These are phyloP conservation scores for Globisporangium camurandrum DNA, from an alignment of 352 stramenopile species.

Conservation along the genomic window DNA sequence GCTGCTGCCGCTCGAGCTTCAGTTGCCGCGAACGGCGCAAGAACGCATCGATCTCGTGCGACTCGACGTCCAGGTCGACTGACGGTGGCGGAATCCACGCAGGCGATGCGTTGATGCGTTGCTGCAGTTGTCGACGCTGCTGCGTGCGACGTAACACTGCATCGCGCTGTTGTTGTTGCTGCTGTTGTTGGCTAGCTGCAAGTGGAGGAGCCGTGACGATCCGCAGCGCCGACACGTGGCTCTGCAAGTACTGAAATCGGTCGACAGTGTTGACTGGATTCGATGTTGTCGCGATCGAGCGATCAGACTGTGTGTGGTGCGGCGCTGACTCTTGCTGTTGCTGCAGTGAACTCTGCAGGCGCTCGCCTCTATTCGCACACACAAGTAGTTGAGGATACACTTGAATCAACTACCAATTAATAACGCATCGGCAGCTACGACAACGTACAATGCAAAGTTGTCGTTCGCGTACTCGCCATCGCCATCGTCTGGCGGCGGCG, in stretches of 20 bases:
- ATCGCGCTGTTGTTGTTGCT: not conserved
- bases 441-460: conserved; percentile 18
- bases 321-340: not conserved
- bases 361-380: not conserved
- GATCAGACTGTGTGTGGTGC: too few species aligned
- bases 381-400: not conserved
- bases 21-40: conserved; percentile 32
- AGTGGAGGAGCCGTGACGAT: conserved; percentile 13
- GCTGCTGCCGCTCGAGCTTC: conserved; percentile 21
- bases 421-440: not conserved
- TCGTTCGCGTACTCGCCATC: conserved; percentile 24
- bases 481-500: conserved; percentile 40
- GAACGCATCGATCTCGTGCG: conserved; percentile 51
- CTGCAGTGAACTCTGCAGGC: not conserved
- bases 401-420: too few species aligned
- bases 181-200: not conserved
- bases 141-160: not conserved
- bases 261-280: too few species aligned
- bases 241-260: conserved; percentile 32
- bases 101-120: conserved; percentile 1
- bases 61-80: conserved; percentile 33
- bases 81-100: conserved; percentile 16
- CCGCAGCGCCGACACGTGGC: conserved; percentile 21
- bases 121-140: not conserved
- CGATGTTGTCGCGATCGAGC: too few species aligned